Conservation (phyloP, 768 basidiomycete genomes). For the Lanmaoa pseudosensibilis region DNA sequence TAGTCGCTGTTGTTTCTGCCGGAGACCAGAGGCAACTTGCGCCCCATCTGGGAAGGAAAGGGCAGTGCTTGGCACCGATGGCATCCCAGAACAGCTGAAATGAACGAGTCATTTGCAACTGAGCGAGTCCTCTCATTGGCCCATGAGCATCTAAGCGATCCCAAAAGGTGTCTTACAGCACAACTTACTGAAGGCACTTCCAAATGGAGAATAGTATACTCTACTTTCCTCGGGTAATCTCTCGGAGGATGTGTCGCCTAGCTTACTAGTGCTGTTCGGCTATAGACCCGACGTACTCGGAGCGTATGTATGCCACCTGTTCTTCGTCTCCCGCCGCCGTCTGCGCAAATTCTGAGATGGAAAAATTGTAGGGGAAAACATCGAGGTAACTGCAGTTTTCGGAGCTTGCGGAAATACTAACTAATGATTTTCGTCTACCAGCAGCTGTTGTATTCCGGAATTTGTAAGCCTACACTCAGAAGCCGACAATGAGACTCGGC, state of each 20-base stretch:
- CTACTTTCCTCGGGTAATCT: neutral
- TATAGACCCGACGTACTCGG: neutral
- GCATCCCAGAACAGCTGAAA: neutral
- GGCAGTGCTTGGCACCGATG: no score
- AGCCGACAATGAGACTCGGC: constrained; percentile 9
- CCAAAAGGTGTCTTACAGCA: neutral
- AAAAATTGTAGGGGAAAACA: constrained; percentile 3
- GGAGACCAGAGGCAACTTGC: no score
- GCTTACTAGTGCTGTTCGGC: constrained; percentile 6
- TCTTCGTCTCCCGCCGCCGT: constrained; percentile 12
- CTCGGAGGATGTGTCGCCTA: neutral
- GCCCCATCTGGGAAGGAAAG: no score
- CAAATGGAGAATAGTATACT: neutral
- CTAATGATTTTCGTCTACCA: neutral
- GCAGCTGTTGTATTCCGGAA: neutral
- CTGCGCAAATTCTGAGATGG: constrained; percentile 7
- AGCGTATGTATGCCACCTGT: neutral
- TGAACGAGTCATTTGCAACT: neutral
- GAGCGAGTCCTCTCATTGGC: no score
- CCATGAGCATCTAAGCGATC: no score
- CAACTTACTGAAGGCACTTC: neutral
- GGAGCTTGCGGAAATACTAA: neutral
- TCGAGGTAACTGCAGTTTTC: neutral
- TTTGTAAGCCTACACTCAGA: neutral
- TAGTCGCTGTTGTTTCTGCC: no score